Percentiles rank a stretch among this genome's conserved stretches.
phyloP scores from a whole-genome alignment of 129 eudicot genomes.

The Erigeron canadensis region DNA sequence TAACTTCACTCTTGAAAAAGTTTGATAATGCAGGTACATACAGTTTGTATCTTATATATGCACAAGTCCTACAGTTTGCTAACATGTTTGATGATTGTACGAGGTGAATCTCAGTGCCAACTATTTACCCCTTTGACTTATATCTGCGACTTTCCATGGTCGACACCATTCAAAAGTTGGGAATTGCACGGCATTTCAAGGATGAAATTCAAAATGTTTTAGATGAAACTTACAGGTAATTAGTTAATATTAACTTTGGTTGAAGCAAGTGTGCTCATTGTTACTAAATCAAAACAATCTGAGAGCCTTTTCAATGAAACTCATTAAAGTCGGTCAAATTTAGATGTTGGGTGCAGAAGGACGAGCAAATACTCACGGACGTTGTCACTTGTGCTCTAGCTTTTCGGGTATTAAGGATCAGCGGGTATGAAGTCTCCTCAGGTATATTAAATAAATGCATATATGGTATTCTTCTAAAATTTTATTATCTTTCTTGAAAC shows the following conservation, averaged over 20 bases:
- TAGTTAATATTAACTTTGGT: neutral
- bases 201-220: constrained; percentile 54
- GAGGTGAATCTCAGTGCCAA: constrained; percentile 57
- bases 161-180: constrained; percentile 68
- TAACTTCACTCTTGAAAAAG: constrained; percentile 52
- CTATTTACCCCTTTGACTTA: constrained; percentile 64
- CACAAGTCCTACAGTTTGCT: constrained; percentile 15
- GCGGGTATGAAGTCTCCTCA: constrained; percentile 80
- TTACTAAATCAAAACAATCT: neutral
- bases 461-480: neutral
- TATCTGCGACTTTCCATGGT: constrained; percentile 60
- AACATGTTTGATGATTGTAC: neutral
- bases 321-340: constrained; percentile 2
- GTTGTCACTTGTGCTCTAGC: constrained; percentile 64
- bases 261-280: neutral
- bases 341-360: constrained; percentile 74
- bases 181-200: constrained; percentile 64
- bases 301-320: neutral
- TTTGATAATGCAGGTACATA: constrained; percentile 76
- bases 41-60: neutral
- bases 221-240: constrained; percentile 77
- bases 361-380: constrained; percentile 66
- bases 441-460: constrained; percentile 37
- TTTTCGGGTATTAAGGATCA: constrained; percentile 59
- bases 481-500: neutral